These are phyloP conservation scores for Nissolia schottii DNA, from an alignment of 306 rosid genomes.

Conservation along the genomic window DNA sequence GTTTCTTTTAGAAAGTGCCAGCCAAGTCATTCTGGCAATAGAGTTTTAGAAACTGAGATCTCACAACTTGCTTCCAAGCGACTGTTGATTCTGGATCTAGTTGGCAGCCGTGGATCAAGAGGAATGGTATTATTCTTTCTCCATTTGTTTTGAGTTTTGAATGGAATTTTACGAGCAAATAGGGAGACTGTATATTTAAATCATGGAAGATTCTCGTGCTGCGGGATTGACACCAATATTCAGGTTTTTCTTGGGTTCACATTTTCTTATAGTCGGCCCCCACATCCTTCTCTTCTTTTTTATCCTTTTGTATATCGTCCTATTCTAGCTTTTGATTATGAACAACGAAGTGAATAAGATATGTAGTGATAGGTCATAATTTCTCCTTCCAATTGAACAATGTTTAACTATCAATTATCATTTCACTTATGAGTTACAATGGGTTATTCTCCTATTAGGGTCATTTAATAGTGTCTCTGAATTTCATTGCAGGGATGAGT, in stretches of 20 bases:
- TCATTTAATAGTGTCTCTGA: too few relatives aligned
- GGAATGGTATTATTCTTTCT: conserved; percentile 33
- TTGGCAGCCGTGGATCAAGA: conserved; percentile 23
- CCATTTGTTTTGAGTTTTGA: conserved; percentile 34
- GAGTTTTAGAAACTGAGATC: conserved; percentile 26
- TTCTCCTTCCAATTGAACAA: too few relatives aligned
- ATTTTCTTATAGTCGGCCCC: not conserved
- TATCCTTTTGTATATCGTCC: not conserved
- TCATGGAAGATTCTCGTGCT: conserved; percentile 26
- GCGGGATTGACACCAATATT: conserved; percentile 32
- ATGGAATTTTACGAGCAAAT: conserved; percentile 34
- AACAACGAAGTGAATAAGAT: not conserved
- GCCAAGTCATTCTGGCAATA: conserved; percentile 13
- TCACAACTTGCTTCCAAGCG: conserved; percentile 7
- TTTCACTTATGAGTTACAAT: too few relatives aligned
- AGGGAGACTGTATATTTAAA: conserved; percentile 30
- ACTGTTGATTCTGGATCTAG: conserved; percentile 25
- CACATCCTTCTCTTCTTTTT: not conserved
- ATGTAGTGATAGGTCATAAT: too few relatives aligned
- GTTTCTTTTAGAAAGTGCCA: conserved; percentile 26
- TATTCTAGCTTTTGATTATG: not conserved
- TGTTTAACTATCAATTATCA: too few relatives aligned
- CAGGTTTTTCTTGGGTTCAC: conserved; percentile 18
- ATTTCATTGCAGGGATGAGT: not conserved
- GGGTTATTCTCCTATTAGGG: too few relatives aligned